These are phyloP conservation scores for Phaffomyces thermotolerans DNA, from an alignment of 805 yeast genomes.

Conservation along the genomic window DNA sequence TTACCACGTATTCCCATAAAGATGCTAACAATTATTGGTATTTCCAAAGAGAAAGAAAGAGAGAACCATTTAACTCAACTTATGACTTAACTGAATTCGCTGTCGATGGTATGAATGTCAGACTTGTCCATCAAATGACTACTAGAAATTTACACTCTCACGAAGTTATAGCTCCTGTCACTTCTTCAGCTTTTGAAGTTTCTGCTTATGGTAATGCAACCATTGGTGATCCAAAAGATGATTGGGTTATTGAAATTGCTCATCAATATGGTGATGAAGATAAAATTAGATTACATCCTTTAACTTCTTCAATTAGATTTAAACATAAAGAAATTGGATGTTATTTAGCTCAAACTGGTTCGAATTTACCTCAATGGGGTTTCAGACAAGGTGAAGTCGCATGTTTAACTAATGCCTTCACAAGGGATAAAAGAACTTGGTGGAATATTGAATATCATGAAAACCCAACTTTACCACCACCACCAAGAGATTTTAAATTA, in stretches of 20 bases:
- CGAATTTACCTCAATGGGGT: constrained; percentile 90
- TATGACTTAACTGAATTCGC: constrained; percentile 28
- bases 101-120: constrained; percentile 56
- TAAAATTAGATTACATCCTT: constrained; percentile 55
- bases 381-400: constrained; percentile 95
- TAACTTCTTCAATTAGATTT: constrained; percentile 77
- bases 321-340: constrained; percentile 65
- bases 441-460: constrained; percentile 76
- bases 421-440: constrained; percentile 79
- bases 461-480: constrained; percentile 50
- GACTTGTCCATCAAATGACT: constrained; percentile 65
- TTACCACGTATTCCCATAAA: constrained; percentile 86
- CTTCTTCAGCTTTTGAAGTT: constrained; percentile 67
- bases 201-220: constrained; percentile 65
- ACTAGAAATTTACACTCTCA: constrained; percentile 82
- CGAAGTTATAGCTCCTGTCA: constrained; percentile 64
- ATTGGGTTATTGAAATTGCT: constrained; percentile 68
- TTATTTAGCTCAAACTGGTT: constrained; percentile 80
- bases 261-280: constrained; percentile 54
- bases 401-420: constrained; percentile 61
- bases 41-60: constrained; percentile 51
- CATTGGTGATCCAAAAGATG: constrained; percentile 65
- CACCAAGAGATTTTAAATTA: constrained; percentile 53
- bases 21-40: constrained; percentile 83
- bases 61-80: constrained; percentile 13